A percentile compares a stretch with the other conserved stretches of the same genome.
Evolutionary conservation across 805 yeast species (phyloP).

Genomic region (Wickerhamomyces alni): DNA sequence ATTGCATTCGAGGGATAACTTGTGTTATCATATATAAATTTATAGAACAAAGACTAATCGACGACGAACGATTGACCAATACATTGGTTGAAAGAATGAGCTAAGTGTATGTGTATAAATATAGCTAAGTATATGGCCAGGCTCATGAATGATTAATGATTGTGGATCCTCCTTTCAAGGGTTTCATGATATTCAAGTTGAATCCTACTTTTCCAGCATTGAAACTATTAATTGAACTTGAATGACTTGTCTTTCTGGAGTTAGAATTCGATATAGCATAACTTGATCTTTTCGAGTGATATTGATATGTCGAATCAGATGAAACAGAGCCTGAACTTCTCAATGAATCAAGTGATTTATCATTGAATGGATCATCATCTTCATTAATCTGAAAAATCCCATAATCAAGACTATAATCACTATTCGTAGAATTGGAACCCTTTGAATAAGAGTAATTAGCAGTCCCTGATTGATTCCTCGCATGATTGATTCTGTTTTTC

Average conservation of each 20-base stretch:
- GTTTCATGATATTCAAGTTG: conserved; percentile 56
- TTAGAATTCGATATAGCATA: neutral
- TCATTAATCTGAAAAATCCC: conserved; percentile 7
- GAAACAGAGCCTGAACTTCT: too few species aligned
- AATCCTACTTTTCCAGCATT: conserved; percentile 34
- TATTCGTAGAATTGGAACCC: neutral
- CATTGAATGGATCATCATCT: neutral
- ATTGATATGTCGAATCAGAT: too few species aligned
- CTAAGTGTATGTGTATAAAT: too few species aligned
- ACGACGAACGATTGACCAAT: too few species aligned
- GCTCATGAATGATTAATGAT: conserved; percentile 3
- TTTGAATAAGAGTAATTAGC: too few species aligned
- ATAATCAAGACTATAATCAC: neutral
- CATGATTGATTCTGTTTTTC: conserved; percentile 21
- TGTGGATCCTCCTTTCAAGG: conserved; percentile 39
- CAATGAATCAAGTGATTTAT: too few species aligned
- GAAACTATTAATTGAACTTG: neutral
- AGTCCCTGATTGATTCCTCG: conserved; percentile 14
- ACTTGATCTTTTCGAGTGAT: neutral
- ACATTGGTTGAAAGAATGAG: too few species aligned
- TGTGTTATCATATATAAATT: too few species aligned
- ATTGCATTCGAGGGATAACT: conserved; percentile 39
- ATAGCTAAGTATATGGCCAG: too few species aligned
- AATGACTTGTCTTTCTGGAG: conserved; percentile 5
- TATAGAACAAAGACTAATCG: too few species aligned